Evolutionary conservation across 495 filamentous ascomycete species (phyloP).

Genomic region (Xylaria flabelliformis): DNA sequence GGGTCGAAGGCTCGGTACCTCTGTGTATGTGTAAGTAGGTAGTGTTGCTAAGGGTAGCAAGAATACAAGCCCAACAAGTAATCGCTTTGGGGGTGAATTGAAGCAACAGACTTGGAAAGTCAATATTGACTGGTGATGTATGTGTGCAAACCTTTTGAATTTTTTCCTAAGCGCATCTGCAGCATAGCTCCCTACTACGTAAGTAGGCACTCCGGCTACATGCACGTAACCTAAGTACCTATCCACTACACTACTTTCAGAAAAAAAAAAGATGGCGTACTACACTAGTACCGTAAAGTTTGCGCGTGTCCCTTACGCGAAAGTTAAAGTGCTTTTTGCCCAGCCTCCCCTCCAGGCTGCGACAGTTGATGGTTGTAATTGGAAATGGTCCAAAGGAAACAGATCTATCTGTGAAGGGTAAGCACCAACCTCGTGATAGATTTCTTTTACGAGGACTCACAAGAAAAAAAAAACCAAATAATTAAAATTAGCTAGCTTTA

Average conservation of each 20-base stretch:
- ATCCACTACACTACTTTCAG: not conserved
- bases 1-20: not conserved
- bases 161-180: not conserved
- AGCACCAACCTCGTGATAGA: constrained; percentile 5
- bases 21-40: not conserved
- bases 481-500: not conserved
- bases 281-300: not conserved
- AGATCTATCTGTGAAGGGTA: not conserved
- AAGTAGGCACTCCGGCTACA: not conserved
- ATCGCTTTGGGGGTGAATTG: not conserved
- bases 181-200: too few relatives aligned
- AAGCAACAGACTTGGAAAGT: not conserved
- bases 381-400: not conserved
- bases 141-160: not conserved
- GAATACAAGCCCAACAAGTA: not conserved
- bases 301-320: constrained; percentile 8
- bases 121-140: constrained; percentile 2
- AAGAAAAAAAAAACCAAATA: not conserved
- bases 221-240: not conserved
- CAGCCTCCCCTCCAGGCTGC: not conserved
- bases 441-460: not conserved
- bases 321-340: constrained; percentile 13
- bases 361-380: not conserved
- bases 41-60: not conserved
- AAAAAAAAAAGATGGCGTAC: not conserved